Percentiles rank a stretch among this genome's conserved stretches.
phyloP scores from a whole-genome alignment of 2,329 filamentous ascomycete species.

The Cercospora beticola region DNA sequence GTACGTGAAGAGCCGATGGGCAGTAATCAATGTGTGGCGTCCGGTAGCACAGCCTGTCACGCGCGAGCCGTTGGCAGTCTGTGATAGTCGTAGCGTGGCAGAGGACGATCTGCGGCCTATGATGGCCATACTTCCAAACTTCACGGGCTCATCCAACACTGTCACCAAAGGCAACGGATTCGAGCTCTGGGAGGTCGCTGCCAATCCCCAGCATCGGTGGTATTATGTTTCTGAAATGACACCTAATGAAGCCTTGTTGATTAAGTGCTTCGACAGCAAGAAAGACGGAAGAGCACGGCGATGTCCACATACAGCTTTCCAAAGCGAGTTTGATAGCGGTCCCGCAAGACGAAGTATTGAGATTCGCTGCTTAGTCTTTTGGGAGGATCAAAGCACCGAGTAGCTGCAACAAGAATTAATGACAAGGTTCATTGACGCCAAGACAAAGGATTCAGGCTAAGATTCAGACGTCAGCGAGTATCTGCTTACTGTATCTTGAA shows the following conservation, averaged over 20 bases:
- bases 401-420: not conserved
- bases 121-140: not conserved
- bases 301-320: conserved; percentile 7
- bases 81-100: conserved; percentile 4
- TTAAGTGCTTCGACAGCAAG: conserved; percentile 12
- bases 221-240: conserved; percentile 6
- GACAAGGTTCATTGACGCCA: not conserved
- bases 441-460: not conserved
- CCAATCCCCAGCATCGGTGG: conserved; percentile 8
- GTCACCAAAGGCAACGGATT: not conserved
- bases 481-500: not conserved
- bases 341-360: conserved; percentile 7
- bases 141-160: not conserved
- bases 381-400: conserved; percentile 4
- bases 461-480: not conserved
- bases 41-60: not conserved
- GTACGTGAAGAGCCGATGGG: conserved; percentile 1
- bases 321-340: not conserved
- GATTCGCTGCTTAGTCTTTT: conserved; percentile 5
- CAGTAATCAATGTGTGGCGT: conserved; percentile 7
- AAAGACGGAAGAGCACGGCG: conserved; percentile 9
- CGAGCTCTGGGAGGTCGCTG: conserved; percentile 9
- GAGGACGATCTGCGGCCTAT: not conserved
- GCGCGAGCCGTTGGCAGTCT: conserved; percentile 6
- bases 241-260: conserved; percentile 7